Percentiles rank a stretch among this genome's conserved stretches.
These are phyloP conservation scores for Tympanopsis confertula DNA, from an alignment of 2,329 filamentous ascomycete genomes.

Conservation along the genomic window DNA sequence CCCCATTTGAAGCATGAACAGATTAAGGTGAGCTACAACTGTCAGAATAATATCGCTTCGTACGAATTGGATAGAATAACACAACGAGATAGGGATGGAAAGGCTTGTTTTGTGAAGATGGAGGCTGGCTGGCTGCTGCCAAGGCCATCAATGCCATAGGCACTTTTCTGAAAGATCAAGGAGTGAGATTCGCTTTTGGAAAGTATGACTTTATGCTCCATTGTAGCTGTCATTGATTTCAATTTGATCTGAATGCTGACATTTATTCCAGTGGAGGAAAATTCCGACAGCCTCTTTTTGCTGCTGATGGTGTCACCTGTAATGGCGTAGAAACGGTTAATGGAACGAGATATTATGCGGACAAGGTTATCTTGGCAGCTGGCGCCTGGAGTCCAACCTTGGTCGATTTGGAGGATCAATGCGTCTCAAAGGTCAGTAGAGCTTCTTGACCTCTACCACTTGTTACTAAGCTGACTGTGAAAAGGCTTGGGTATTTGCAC, in stretches of 20 bases:
- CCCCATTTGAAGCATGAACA: conserved; percentile 24
- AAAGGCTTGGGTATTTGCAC: conserved; percentile 31
- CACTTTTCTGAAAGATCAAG: conserved; percentile 18
- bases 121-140: conserved; percentile 32
- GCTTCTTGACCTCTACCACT: neutral
- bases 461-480: conserved; percentile 4
- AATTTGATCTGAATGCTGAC: too few species aligned
- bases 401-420: conserved; percentile 22
- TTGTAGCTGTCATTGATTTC: neutral
- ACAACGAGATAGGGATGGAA: conserved; percentile 25
- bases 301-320: conserved; percentile 18
- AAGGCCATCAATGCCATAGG: conserved; percentile 34
- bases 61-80: conserved; percentile 1
- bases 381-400: conserved; percentile 22
- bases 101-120: conserved; percentile 26
- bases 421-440: conserved; percentile 18
- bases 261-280: conserved; percentile 21
- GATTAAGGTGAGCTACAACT: conserved; percentile 20
- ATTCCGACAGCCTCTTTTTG: conserved; percentile 27
- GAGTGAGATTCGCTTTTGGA: conserved; percentile 28
- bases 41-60: too few species aligned
- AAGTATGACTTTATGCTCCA: conserved; percentile 8
- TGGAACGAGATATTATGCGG: conserved; percentile 25
- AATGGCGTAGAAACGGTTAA: conserved; percentile 26
- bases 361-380: conserved; percentile 29